Evolutionary conservation across 2,329 filamentous ascomycete species (phyloP).

Genomic region (Fusarium nodosum): DNA sequence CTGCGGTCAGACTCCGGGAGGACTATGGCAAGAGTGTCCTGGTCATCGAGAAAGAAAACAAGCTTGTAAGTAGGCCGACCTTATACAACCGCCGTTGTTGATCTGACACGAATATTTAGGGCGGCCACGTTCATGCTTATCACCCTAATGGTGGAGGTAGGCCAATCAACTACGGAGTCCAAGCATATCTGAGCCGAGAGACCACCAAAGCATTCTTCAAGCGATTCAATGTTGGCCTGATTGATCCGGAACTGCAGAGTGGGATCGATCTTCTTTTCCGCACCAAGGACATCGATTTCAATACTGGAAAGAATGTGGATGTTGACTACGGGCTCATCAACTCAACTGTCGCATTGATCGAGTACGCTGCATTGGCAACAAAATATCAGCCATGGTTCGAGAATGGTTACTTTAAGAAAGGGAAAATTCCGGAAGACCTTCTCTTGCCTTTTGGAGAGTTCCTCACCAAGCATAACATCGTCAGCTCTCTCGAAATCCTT

Average conservation of each 20-base stretch:
- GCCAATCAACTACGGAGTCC: constrained; percentile 35
- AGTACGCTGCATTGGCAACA: constrained; percentile 10
- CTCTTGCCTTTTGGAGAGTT: constrained; percentile 35
- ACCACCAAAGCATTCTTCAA: constrained; percentile 29
- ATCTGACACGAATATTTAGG: constrained; percentile 10
- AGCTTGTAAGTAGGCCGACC: neutral
- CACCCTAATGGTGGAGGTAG: neutral
- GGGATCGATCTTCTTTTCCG: neutral
- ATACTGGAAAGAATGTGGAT: constrained; percentile 21
- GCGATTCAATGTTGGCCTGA: constrained; percentile 28
- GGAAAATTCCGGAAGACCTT: constrained; percentile 16
- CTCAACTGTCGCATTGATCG: neutral
- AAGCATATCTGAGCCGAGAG: constrained; percentile 32
- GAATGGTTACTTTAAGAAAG: constrained; percentile 34
- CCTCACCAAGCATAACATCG: constrained; percentile 15
- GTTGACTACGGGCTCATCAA: constrained; percentile 24
- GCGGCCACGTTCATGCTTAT: constrained; percentile 38
- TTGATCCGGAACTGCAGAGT: constrained; percentile 2
- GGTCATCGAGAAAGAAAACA: constrained; percentile 38
- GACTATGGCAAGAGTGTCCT: constrained; percentile 34
- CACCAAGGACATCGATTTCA: constrained; percentile 28
- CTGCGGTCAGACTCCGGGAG: constrained; percentile 41
- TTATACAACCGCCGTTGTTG: accelerated
- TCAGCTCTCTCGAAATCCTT: constrained; percentile 6
- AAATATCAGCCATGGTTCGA: constrained; percentile 38